Conservation (phyloP, 345 rosid species). For the Camelina neglecta region DNA sequence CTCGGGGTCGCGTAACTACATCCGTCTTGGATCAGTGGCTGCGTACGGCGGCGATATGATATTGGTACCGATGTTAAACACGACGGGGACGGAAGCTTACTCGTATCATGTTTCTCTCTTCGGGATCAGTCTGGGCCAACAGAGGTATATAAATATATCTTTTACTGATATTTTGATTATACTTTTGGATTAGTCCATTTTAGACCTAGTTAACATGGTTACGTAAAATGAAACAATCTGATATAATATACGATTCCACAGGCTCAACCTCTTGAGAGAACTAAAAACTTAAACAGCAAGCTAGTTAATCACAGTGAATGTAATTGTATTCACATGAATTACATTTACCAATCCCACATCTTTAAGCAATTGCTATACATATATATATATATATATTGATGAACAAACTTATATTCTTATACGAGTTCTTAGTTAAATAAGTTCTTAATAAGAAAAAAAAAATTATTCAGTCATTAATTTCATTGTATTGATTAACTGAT, state of each 20-base stretch:
- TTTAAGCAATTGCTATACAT: too few relatives aligned
- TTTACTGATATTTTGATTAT: background rate
- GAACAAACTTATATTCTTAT: too few relatives aligned
- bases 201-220: background rate
- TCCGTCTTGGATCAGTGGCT: conserved; percentile 43
- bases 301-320: background rate
- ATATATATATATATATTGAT: too few relatives aligned
- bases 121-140: conserved; percentile 33
- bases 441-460: too few relatives aligned
- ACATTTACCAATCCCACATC: too few relatives aligned
- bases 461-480: too few relatives aligned
- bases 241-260: background rate
- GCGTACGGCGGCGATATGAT: conserved; percentile 33
- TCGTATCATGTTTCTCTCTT: conserved; percentile 36
- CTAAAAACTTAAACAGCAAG: background rate
- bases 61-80: conserved; percentile 38
- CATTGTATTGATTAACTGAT: too few relatives aligned
- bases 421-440: too few relatives aligned
- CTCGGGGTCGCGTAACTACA: conserved; percentile 38
- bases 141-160: conserved; percentile 18
- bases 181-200: background rate
- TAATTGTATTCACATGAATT: background rate
- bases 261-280: background rate
- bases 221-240: background rate
- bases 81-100: conserved; percentile 27